Base-by-base conservation (phyloP, 1,284 basidiomycete genomes). In the Flammula alnicola region DNA sequence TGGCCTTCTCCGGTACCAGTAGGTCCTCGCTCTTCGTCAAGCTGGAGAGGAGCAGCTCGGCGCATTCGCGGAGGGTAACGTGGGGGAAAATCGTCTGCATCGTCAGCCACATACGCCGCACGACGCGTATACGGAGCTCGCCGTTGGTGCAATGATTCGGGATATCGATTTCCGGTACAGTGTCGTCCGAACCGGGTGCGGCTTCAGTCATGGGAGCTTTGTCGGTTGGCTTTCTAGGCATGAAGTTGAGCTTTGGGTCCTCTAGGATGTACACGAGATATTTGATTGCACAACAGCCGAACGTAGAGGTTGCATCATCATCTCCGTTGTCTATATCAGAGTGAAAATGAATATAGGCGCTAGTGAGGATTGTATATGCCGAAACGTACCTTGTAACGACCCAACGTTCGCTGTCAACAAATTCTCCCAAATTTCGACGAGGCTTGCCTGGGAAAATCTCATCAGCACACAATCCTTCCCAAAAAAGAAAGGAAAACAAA, bases 61-160 rank as follows among this genome's bases (percentile, higher is more conserved):
- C 79, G 2, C 77, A 73, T 1, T 69, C 62, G 2, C 64, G 64
- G 25, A 85, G 69, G 16, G 73, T 63, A 3, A 68, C 54, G 4
- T 59, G 50, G 0, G 81, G 76, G 51, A 86, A 71, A 3, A 72
- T 60, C 1, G 63, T 63, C 25, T 71, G 70, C 45, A 78, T 67
- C 32, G 67, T 63, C 3, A 62, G 59, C 85, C 86, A 88, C 26
- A 89, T 72, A 14, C 76, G 72, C 22, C 76, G 76, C 11, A 80
- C 70, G 14, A 86, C 64, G 5, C 66, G 68, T 9, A 89, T 64
- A 60, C 82, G 86, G 42, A 72, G 56, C 33, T 63, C 61, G 6
- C 60, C 59, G 41, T 65, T 66, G n/a, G 63, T 63, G 25, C 57
- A 56, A 3, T 37, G 53, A 11, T 46, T 49, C 20, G 39, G 25